Conservation (phyloP, 768 basidiomycete genomes). For the Naganishia vaughanmartiniae region DNA sequence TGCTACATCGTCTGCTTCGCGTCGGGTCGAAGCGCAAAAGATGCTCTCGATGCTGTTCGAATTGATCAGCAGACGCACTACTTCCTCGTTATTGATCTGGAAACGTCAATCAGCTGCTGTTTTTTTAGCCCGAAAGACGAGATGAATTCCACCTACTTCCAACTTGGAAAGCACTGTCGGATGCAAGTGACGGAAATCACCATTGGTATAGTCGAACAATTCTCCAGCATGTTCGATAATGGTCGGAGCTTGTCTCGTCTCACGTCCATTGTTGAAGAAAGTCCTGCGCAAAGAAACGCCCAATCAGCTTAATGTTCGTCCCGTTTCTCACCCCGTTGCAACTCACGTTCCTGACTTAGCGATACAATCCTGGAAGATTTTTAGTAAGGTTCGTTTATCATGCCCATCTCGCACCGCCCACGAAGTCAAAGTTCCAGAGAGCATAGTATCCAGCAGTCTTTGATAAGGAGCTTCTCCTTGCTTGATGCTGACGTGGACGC, state of each 20-base stretch:
- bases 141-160: constrained; percentile 59
- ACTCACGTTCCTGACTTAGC: constrained; percentile 29
- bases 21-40: constrained; percentile 65
- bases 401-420: constrained; percentile 72
- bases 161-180: constrained; percentile 78
- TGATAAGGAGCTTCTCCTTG: constrained; percentile 64
- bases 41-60: constrained; percentile 67
- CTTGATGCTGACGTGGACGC: constrained; percentile 69
- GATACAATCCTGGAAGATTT: constrained; percentile 52
- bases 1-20: constrained; percentile 60
- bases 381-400: constrained; percentile 63
- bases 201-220: constrained; percentile 72
- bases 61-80: constrained; percentile 79
- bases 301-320: neutral
- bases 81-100: constrained; percentile 71
- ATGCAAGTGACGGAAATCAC: constrained; percentile 65
- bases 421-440: constrained; percentile 62
- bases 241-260: constrained; percentile 28
- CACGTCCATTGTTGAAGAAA: constrained; percentile 60
- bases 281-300: constrained; percentile 49
- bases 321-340: neutral
- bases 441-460: constrained; percentile 62
- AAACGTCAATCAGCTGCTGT: neutral
- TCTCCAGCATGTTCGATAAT: constrained; percentile 60
- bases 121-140: neutral